A percentile compares a stretch with the other conserved stretches of the same genome.
phyloP scores from a whole-genome alignment of 2,329 filamentous ascomycete genomes.

The Alternaria conjuncta region DNA sequence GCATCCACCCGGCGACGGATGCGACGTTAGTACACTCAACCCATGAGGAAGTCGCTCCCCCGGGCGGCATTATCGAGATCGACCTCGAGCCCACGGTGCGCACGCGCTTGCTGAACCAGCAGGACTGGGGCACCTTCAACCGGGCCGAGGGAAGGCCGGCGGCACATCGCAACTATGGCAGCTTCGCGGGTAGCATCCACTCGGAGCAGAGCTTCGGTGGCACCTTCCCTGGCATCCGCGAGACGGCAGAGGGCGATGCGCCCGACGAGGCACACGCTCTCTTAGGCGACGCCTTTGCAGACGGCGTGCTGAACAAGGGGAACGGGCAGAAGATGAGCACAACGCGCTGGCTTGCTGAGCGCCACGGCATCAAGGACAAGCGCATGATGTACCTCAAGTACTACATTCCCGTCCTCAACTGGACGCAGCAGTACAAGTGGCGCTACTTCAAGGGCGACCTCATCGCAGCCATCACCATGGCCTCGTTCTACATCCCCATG shows the following conservation, averaged over 20 bases:
- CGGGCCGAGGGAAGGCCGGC: constrained; percentile 76
- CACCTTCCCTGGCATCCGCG: constrained; percentile 42
- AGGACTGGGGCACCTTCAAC: constrained; percentile 59
- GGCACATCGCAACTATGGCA: constrained; percentile 60
- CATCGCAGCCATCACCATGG: constrained; percentile 88
- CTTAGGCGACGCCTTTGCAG: constrained; percentile 52
- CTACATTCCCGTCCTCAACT: constrained; percentile 89
- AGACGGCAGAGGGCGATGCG: constrained; percentile 33
- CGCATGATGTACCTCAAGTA: constrained; percentile 83
- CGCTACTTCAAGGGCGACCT: constrained; percentile 85
- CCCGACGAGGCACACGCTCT: constrained; percentile 48
- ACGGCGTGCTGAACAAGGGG: constrained; percentile 50
- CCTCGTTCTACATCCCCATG: constrained; percentile 99
- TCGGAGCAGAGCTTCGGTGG: constrained; percentile 50
- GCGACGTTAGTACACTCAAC: constrained; percentile 36
- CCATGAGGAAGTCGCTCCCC: constrained; percentile 28
- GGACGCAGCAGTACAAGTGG: constrained; percentile 86
- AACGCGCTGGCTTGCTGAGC: constrained; percentile 73
- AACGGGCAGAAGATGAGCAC: constrained; percentile 70
- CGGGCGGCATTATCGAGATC: constrained; percentile 29
- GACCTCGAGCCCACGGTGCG: constrained; percentile 46
- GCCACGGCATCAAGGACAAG: constrained; percentile 75
- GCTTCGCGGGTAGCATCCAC: constrained; percentile 60
- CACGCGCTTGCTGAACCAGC: constrained; percentile 48
- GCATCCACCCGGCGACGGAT: constrained; percentile 43